Percentiles rank a stretch among this genome's conserved stretches.
phyloP scores from a whole-genome alignment of 305 asterid species.

The Fraxinus latifolia region DNA sequence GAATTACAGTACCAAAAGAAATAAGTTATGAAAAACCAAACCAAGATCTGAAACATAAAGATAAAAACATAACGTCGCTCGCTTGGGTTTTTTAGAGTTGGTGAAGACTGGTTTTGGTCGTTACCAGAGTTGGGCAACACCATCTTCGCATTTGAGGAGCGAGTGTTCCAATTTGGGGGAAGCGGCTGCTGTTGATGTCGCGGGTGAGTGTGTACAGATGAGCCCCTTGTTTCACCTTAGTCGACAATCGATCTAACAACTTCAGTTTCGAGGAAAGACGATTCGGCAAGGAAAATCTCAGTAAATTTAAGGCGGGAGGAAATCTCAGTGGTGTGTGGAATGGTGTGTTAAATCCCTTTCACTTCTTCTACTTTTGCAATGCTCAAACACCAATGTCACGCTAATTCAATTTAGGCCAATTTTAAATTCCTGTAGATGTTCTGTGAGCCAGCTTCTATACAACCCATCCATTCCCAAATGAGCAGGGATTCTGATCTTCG shows the following conservation, averaged over 20 bases:
- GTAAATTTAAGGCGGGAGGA: not conserved
- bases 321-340: not conserved
- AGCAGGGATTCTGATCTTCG: not conserved
- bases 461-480: not conserved
- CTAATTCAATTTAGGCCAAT: not conserved
- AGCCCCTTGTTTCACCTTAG: not conserved
- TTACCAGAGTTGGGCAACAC: not conserved
- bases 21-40: not conserved
- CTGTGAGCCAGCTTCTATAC: not conserved
- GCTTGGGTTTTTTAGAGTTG: not conserved
- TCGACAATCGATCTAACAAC: not conserved
- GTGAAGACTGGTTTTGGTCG: not conserved
- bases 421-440: not conserved
- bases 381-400: not conserved
- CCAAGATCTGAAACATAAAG: not conserved
- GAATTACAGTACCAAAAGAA: not conserved
- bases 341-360: not conserved
- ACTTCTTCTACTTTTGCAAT: not conserved
- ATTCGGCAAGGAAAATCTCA: not conserved
- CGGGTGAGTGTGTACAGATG: not conserved
- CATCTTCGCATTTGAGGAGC: not conserved
- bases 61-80: not conserved
- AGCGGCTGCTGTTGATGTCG: not conserved
- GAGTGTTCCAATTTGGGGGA: not conserved
- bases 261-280: not conserved